Conservation (phyloP, 768 basidiomycete genomes). For the Lactarius sp. region DNA sequence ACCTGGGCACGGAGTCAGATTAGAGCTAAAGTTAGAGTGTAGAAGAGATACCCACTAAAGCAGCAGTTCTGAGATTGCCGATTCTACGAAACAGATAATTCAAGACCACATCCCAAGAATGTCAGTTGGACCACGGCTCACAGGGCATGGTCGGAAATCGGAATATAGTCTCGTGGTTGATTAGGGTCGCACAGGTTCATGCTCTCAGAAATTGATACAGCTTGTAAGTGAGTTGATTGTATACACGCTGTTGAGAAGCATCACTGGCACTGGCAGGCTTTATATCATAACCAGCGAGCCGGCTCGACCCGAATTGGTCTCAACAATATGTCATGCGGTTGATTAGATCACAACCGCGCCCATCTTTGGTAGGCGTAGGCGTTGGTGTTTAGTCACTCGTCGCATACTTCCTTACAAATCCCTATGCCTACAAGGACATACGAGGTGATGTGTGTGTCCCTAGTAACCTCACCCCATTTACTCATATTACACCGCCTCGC, state of each 20-base stretch:
- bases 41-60: conserved; percentile 42
- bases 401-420: background rate
- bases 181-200: conserved; percentile 25
- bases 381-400: background rate
- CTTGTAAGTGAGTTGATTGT: background rate
- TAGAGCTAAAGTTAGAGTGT: background rate
- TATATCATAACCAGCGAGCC: background rate
- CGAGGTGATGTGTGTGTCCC: background rate
- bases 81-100: conserved; percentile 44
- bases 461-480: background rate
- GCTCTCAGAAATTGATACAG: background rate
- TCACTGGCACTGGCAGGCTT: background rate
- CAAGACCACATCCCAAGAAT: background rate
- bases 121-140: conserved; percentile 34
- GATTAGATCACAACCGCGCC: background rate
- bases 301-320: background rate
- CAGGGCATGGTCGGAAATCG: conserved; percentile 79
- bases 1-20: conserved; percentile 36
- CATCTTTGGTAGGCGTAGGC: background rate
- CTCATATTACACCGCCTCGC: background rate
- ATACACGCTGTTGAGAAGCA: background rate
- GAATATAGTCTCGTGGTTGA: conserved; percentile 59
- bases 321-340: no score
- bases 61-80: conserved; percentile 80
- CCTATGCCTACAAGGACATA: conserved; percentile 8